Evolutionary conservation across 1,284 basidiomycete genomes (phyloP).

Genomic region (Sparassis latifolia): DNA sequence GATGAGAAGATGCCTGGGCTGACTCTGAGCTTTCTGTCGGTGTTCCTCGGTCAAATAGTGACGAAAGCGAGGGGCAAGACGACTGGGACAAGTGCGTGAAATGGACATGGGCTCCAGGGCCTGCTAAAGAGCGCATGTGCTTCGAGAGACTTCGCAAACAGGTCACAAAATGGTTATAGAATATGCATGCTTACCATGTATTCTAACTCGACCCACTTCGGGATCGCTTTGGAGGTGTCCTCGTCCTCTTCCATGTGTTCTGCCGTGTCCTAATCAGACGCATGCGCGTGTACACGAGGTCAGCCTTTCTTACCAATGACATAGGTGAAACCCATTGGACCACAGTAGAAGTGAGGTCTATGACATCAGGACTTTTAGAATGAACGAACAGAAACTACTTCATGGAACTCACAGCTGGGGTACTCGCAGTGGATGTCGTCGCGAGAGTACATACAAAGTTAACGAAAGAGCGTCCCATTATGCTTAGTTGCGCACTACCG

Average conservation of each 20-base stretch:
- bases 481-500: too few species aligned
- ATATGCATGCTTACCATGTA: slow-evolving; percentile 50
- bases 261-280: slow-evolving; percentile 22
- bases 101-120: slow-evolving; percentile 55
- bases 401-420: too few species aligned
- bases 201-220: slow-evolving; percentile 88
- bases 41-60: slow-evolving; percentile 30
- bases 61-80: slow-evolving; percentile 56
- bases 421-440: too few species aligned
- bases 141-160: slow-evolving; percentile 23
- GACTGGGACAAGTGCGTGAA: slow-evolving; percentile 80
- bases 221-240: slow-evolving; percentile 58
- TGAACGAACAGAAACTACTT: too few species aligned
- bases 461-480: too few species aligned
- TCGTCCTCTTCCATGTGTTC: slow-evolving; percentile 98
- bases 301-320: slow-evolving; percentile 29
- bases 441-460: too few species aligned
- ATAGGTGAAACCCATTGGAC: slow-evolving; percentile 27
- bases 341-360: too few species aligned
- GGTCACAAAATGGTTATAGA: slow-evolving; percentile 16
- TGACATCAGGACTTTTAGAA: too few species aligned
- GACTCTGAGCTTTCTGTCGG: slow-evolving; percentile 14
- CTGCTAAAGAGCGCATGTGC: slow-evolving; percentile 84
- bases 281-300: neutral
- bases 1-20: slow-evolving; percentile 56